Percentiles rank a stretch among this genome's conserved stretches.
Evolutionary conservation across 1,284 basidiomycete genomes (phyloP).

Genomic region (Cronartium ribicola): DNA sequence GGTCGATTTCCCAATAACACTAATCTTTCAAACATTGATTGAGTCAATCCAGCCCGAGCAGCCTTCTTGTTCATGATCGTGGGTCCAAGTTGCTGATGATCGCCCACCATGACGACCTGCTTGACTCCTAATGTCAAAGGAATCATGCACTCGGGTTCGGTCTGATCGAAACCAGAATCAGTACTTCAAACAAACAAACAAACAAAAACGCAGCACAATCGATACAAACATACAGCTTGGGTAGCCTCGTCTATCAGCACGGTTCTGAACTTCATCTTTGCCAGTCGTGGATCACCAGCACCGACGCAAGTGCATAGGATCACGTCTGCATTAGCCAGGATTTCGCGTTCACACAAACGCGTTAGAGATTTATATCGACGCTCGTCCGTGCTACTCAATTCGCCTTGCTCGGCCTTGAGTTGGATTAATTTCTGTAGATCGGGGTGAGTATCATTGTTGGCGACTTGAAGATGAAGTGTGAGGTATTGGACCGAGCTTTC

Average conservation of each 20-base stretch:
- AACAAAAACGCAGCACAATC: not conserved
- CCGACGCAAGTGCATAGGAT: constrained; percentile 99
- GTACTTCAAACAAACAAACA: not conserved
- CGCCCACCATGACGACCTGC: constrained; percentile 95
- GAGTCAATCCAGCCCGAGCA: constrained; percentile 90
- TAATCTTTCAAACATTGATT: constrained; percentile 95
- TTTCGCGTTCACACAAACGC: constrained; percentile 93
- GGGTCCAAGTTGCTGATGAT: constrained; percentile 96
- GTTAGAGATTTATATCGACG: constrained; percentile 95
- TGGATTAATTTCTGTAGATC: constrained; percentile 96
- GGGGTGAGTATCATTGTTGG: constrained; percentile 79
- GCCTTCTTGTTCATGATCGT: constrained; percentile 99
- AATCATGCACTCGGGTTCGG: constrained; percentile 87
- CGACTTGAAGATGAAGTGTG: constrained; percentile 94
- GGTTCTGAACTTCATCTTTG: constrained; percentile 95
- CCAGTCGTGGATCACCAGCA: constrained; percentile 88
- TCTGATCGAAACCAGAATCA: constrained; percentile 44
- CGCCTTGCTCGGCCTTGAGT: constrained; percentile 94
- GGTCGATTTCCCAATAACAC: constrained; percentile 92
- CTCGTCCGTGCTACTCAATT: constrained; percentile 92
- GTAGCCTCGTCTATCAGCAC: constrained; percentile 98
- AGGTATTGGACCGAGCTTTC: constrained; percentile 89
- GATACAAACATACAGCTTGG: constrained; percentile 68
- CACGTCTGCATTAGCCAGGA: constrained; percentile 88
- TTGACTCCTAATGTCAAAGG: constrained; percentile 96